Conservation (phyloP, 345 rosid genomes). For the Adansonia digitata region DNA sequence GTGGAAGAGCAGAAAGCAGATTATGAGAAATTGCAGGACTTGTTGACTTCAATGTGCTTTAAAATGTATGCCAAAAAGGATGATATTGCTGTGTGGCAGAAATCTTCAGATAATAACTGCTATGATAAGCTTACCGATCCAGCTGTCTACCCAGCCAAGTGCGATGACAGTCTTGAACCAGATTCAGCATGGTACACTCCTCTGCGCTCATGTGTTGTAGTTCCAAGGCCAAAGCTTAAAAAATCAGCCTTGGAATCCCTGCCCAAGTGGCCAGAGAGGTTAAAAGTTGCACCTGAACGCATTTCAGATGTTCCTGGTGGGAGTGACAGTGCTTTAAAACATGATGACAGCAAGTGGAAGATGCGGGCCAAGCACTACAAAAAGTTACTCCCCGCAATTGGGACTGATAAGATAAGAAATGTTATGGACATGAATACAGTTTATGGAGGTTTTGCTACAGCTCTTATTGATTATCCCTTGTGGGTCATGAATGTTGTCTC, state of each 20-base stretch:
- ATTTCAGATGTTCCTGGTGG: conserved; percentile 65
- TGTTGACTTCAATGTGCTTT: conserved; percentile 90
- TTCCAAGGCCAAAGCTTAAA: conserved; percentile 59
- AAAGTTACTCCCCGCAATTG: conserved; percentile 73
- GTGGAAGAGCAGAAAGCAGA: conserved; percentile 78
- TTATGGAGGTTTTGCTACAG: conserved; percentile 89
- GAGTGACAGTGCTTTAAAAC: conserved; percentile 53
- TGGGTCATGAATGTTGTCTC: conserved; percentile 99
- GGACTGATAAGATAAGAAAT: conserved; percentile 78
- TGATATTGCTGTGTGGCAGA: conserved; percentile 97
- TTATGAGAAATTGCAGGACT: conserved; percentile 69
- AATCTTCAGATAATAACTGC: conserved; percentile 62
- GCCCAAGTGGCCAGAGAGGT: conserved; percentile 82
- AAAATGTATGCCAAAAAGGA: conserved; percentile 73
- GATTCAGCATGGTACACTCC: conserved; percentile 99
- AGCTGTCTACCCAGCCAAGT: conserved; percentile 76
- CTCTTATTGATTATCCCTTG: conserved; percentile 63
- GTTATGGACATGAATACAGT: conserved; percentile 98
- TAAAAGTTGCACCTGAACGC: conserved; percentile 68
- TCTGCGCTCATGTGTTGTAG: conserved; percentile 78
- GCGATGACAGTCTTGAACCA: conserved; percentile 92
- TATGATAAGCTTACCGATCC: conserved; percentile 61
- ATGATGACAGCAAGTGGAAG: conserved; percentile 80
- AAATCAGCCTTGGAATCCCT: conserved; percentile 52
- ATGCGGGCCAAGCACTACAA: conserved; percentile 75